Conservation (phyloP, 164 flowering plant genomes). For the Dillenia turbinata region DNA sequence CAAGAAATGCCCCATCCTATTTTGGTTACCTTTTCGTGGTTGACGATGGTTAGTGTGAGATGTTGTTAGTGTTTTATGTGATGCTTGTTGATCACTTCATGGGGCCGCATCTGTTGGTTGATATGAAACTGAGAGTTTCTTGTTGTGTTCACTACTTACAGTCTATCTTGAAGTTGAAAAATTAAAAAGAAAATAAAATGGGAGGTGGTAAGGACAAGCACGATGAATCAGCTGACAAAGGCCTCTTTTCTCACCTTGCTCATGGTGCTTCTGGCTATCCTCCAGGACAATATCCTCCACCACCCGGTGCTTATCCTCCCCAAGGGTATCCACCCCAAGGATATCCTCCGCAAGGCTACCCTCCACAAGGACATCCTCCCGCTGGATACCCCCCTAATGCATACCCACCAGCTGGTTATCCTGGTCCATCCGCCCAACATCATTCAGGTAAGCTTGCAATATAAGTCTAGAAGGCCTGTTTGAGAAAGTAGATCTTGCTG, state of each 20-base stretch:
- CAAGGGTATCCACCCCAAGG: conserved; percentile 27
- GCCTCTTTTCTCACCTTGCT: conserved; percentile 35
- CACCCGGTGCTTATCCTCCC: conserved; percentile 31
- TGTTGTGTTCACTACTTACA: too few species aligned
- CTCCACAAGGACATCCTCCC: conserved; percentile 32
- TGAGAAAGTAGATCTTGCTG: neutral
- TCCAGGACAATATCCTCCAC: conserved; percentile 26
- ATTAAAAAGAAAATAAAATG: conserved; percentile 18
- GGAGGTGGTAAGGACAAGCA: conserved; percentile 56
- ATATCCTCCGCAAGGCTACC: conserved; percentile 35
- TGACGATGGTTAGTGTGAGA: too few species aligned
- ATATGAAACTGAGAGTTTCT: neutral
- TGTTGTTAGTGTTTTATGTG: too few species aligned
- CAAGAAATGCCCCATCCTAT: too few species aligned
- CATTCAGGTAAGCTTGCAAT: conserved; percentile 21
- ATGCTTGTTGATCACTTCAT: too few species aligned
- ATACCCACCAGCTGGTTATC: conserved; percentile 44
- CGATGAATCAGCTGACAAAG: conserved; percentile 31
- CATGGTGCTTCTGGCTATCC: conserved; percentile 26
- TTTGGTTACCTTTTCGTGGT: too few species aligned
- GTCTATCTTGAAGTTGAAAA: too few species aligned
- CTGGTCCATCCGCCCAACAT: conserved; percentile 27
- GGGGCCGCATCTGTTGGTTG: neutral
- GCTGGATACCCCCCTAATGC: conserved; percentile 25
- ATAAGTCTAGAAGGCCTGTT: neutral